Evolutionary conservation across 2,329 filamentous ascomycete genomes (phyloP), one percentile per base, ranked within the genome.

Genomic region (Lojkania enalia): DNA sequence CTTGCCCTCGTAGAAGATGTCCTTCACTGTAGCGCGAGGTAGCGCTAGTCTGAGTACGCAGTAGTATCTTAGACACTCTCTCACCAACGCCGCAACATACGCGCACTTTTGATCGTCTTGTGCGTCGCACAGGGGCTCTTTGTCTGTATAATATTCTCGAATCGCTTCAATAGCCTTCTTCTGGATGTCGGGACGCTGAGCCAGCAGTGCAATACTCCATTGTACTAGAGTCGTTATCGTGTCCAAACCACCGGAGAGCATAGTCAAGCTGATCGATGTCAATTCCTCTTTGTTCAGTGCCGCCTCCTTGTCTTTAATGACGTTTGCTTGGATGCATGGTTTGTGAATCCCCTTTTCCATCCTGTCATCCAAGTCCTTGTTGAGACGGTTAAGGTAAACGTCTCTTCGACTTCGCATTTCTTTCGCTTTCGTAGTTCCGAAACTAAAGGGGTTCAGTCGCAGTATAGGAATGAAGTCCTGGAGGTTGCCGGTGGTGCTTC

Each of bases 271-370:
- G 54, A 86, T 86, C 0, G 79, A 83, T 0, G 77, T 84, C 25
- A 86, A 72, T 52, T 87, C 84, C 38, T 80, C 81, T 29, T 76
- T 74, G 65, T 80, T 84, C 13, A 86, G 68, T 49, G 79, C 82
- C 0, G 82, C 78, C 27, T 86, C 83, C 52, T 81, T 77, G 52
- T 86, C 83, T 35, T 79, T 69, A 47, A 86, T 84, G 21, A 86
- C 77, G 49, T 85, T 86, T 3, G 81, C 82, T 49, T 86, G 83
- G 32, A 86, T 86, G 57, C 84, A 86, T 0, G 83, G 81, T 52
- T 78, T 77, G 58, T 85, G 76, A 0, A 72, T 82, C 0, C 82
- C 82, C 33, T 80, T 79, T 38, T 75, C 76, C 71, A 86, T 85
- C 1, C 80, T 73, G 16, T 81, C 75, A 44, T 85, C 81, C 5